Evolutionary conservation across 805 yeast genomes (phyloP).

Genomic region (Pichia insulana): DNA sequence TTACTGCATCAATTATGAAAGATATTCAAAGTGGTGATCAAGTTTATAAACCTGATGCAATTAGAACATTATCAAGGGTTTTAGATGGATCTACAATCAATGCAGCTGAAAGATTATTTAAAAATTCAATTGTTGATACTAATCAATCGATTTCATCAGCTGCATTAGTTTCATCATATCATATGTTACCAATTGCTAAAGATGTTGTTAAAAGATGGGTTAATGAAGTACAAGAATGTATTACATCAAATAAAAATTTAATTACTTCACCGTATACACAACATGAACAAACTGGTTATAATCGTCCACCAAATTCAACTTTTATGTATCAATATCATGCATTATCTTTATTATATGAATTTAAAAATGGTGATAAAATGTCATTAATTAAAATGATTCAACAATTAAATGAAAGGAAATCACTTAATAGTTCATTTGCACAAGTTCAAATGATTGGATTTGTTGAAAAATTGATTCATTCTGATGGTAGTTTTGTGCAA

Average conservation of each 20-base stretch:
- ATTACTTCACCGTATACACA: slow-evolving; percentile 41
- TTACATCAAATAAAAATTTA: slow-evolving; percentile 50
- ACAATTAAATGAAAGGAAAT: slow-evolving; percentile 50
- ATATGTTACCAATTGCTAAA: slow-evolving; percentile 79
- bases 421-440: slow-evolving; percentile 74
- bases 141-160: slow-evolving; percentile 87
- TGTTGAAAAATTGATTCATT: slow-evolving; percentile 61
- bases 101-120: slow-evolving; percentile 86
- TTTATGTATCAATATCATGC: slow-evolving; percentile 94
- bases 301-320: slow-evolving; percentile 57
- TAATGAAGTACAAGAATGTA: slow-evolving; percentile 91
- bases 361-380: slow-evolving; percentile 88
- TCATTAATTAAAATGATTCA: slow-evolving; percentile 86
- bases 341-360: slow-evolving; percentile 76
- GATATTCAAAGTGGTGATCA: slow-evolving; percentile 88
- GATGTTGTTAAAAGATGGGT: slow-evolving; percentile 91
- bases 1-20: slow-evolving; percentile 95
- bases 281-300: slow-evolving; percentile 48
- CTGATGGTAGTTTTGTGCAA: slow-evolving; percentile 56
- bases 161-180: slow-evolving; percentile 88
- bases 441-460: slow-evolving; percentile 78
- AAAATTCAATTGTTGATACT: slow-evolving; percentile 84
- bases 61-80: slow-evolving; percentile 83
- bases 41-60: slow-evolving; percentile 87
- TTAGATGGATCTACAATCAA: slow-evolving; percentile 86